Conservation (phyloP, 345 rosid species). For the Acer campestre region DNA sequence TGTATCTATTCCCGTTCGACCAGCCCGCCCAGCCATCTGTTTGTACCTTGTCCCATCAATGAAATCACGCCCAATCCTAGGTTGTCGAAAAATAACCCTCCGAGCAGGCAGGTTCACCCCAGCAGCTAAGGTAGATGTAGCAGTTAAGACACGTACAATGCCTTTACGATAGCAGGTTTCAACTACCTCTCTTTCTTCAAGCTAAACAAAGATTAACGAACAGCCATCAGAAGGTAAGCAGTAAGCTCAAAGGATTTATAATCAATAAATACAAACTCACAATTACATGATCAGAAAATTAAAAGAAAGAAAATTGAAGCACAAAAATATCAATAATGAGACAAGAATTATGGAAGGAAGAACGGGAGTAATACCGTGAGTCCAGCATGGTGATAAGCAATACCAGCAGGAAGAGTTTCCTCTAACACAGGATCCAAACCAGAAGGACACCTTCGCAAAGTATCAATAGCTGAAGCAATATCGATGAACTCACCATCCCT, state of each 20-base stretch:
- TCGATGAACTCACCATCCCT: constrained; percentile 60
- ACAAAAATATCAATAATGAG: neutral
- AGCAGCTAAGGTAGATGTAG: constrained; percentile 98
- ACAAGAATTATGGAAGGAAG: constrained; percentile 25
- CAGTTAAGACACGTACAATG: constrained; percentile 86
- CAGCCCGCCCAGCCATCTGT: constrained; percentile 99
- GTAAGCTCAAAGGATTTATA: constrained; percentile 2
- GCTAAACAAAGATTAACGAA: constrained; percentile 47
- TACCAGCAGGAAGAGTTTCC: constrained; percentile 92
- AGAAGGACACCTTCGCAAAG: constrained; percentile 74
- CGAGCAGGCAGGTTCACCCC: constrained; percentile 98
- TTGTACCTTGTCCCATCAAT: constrained; percentile 96
- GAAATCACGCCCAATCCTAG: constrained; percentile 93
- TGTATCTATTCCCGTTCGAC: constrained; percentile 97
- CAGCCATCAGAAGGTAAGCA: constrained; percentile 5
- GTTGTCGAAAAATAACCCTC: constrained; percentile 98
- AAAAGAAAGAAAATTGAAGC: constrained; percentile 15
- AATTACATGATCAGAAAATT: neutral
- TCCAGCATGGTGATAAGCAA: constrained; percentile 99
- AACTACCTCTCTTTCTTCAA: constrained; percentile 95
- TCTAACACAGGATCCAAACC: constrained; percentile 91
- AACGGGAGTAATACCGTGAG: constrained; percentile 68
- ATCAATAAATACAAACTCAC: constrained; percentile 2
- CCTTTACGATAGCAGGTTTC: constrained; percentile 93
- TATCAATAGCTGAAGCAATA: constrained; percentile 72